Evolutionary conservation across 2,329 filamentous ascomycete genomes (phyloP).

Genomic region (Epichloe coenophiala): DNA sequence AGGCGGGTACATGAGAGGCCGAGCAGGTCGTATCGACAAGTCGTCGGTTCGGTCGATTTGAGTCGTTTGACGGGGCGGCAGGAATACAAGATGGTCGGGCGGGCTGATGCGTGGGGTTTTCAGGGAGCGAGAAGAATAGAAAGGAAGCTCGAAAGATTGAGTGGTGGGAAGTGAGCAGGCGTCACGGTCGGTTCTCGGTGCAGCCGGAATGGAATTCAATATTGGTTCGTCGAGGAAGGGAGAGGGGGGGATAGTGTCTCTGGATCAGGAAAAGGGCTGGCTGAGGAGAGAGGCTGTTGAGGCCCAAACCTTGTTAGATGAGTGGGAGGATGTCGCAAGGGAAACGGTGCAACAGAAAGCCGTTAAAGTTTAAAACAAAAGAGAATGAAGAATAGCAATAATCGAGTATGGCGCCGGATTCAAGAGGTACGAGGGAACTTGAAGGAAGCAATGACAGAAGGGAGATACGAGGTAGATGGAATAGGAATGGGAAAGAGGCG

Average conservation of each 20-base stretch:
- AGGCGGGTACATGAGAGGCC: conserved; percentile 8
- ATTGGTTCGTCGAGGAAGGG: not conserved
- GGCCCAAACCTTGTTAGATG: not conserved
- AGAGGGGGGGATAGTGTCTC: not conserved
- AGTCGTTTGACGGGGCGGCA: not conserved
- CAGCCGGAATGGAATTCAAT: not conserved
- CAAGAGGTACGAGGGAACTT: not conserved
- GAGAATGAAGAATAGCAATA: not conserved
- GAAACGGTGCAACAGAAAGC: not conserved
- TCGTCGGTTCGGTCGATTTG: not conserved
- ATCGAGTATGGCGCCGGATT: not conserved
- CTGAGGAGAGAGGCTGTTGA: not conserved
- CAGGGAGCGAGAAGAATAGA: not conserved
- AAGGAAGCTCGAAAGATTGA: not conserved
- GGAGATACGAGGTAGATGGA: not conserved
- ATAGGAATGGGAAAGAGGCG: not conserved
- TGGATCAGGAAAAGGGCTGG: conserved; percentile 2
- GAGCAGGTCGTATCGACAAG: not conserved
- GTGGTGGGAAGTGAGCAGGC: not conserved
- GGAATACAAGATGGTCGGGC: not conserved
- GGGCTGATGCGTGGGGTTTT: not conserved
- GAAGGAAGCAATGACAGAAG: not conserved
- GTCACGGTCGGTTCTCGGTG: not conserved
- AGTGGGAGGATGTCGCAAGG: not conserved
- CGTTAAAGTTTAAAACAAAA: not conserved